These are phyloP conservation scores for Vaccinium macrocarpon DNA, from an alignment of 148 eudicot species.

Conservation along the genomic window DNA sequence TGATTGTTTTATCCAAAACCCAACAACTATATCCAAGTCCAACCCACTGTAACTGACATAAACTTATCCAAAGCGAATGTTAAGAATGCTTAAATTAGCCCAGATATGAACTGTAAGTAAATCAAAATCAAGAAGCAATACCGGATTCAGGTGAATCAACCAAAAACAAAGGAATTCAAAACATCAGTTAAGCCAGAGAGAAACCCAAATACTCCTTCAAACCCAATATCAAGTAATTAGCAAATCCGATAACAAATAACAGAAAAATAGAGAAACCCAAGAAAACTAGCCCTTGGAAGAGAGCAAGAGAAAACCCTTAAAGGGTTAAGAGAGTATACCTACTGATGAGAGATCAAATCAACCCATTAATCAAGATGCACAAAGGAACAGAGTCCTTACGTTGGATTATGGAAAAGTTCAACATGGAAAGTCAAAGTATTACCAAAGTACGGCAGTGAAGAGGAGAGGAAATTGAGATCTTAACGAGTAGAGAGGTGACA, in stretches of 20 bases:
- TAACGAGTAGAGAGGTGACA: background rate
- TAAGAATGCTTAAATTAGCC: background rate
- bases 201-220: background rate
- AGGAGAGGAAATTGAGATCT: background rate
- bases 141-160: background rate
- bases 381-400: slow-evolving; percentile 3
- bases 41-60: background rate
- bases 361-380: slow-evolving; percentile 3
- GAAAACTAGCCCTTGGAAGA: background rate
- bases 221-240: background rate
- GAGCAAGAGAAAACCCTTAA: background rate
- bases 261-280: background rate
- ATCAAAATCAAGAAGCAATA: background rate
- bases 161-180: background rate
- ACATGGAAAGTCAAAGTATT: slow-evolving; percentile 10
- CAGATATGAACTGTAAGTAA: background rate
- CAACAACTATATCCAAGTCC: background rate
- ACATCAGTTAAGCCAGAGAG: background rate
- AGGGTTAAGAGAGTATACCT: background rate
- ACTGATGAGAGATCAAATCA: slow-evolving; percentile 14
- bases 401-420: slow-evolving; percentile 13
- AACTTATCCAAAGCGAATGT: background rate
- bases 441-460: background rate
- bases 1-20: background rate
- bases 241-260: background rate